phyloP scores from a whole-genome alignment of 176 grass and related monocot genomes.

The Dendrocalamus sinicus region DNA sequence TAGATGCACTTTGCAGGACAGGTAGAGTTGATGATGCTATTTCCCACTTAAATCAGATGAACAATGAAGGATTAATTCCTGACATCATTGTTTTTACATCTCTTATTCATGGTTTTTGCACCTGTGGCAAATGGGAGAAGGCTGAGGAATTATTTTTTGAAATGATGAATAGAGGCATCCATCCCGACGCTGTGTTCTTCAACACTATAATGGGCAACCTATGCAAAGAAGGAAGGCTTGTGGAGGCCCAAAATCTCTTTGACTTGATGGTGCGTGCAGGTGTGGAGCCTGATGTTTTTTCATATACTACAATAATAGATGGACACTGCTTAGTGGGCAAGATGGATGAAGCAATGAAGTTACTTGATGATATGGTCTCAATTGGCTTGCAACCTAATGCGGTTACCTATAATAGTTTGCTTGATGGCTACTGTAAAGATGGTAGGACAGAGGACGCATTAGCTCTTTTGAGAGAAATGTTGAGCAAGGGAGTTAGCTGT shows the following conservation, averaged over 20 bases:
- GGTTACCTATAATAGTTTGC: not conserved
- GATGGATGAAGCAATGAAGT: not conserved
- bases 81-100: not conserved
- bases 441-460: conserved; percentile 16
- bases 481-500: conserved; percentile 1
- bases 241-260: conserved; percentile 25
- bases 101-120: not conserved
- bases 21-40: conserved; percentile 29
- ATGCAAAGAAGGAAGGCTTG: not conserved
- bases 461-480: not conserved
- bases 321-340: not conserved
- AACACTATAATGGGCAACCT: conserved; percentile 6
- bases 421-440: not conserved
- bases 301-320: conserved; percentile 16
- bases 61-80: not conserved
- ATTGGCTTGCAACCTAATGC: not conserved
- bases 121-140: not conserved
- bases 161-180: conserved; percentile 27
- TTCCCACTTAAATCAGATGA: conserved; percentile 15
- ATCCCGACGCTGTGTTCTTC: not conserved
- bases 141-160: conserved; percentile 36
- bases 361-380: not conserved
- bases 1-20: not conserved
- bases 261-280: conserved; percentile 23
- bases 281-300: conserved; percentile 11